Conservation (phyloP, 257 asterid genomes). For the Nicotiana attenuata region DNA sequence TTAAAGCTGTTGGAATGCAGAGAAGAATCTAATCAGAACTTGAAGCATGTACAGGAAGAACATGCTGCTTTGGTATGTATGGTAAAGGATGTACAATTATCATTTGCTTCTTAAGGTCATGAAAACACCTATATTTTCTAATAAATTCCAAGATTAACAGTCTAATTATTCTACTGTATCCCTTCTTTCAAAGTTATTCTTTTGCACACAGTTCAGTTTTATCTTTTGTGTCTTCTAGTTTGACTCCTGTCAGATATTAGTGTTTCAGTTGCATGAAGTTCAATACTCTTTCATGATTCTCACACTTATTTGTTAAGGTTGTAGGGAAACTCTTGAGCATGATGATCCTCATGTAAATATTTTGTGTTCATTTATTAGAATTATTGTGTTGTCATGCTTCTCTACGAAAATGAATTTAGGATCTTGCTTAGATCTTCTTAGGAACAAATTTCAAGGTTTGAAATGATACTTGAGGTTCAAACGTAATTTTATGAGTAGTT, state of each 20-base stretch:
- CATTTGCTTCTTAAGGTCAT: background rate
- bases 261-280: background rate
- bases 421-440: constrained; percentile 3
- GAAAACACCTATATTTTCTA: background rate
- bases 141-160: background rate
- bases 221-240: background rate
- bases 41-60: constrained; percentile 69
- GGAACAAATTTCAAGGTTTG: background rate
- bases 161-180: background rate
- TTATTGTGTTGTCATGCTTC: background rate
- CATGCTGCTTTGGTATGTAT: constrained; percentile 68
- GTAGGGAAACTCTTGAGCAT: background rate
- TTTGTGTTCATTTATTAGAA: background rate
- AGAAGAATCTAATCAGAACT: constrained; percentile 61
- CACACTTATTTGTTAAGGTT: background rate
- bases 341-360: background rate
- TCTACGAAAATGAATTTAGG: background rate
- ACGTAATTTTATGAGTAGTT: background rate
- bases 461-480: background rate
- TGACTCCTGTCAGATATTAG: background rate
- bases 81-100: constrained; percentile 2
- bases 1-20: constrained; percentile 56
- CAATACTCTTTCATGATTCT: background rate
- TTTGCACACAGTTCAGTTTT: background rate
- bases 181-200: background rate